Base-by-base conservation (phyloP, 108 stramenopile species). In the Fistulifera pelliculosa region DNA sequence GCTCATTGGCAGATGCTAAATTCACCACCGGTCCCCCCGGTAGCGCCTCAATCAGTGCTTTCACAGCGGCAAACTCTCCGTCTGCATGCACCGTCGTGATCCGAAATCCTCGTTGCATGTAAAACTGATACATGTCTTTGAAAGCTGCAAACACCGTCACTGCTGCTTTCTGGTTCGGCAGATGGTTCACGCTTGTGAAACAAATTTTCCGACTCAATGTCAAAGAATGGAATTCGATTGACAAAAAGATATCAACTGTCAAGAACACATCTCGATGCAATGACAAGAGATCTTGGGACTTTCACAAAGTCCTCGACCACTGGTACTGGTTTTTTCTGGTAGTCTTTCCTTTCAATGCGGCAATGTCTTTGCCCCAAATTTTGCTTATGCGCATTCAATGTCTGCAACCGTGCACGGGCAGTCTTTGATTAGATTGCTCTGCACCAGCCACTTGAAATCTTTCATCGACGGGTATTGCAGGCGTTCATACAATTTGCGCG, bases 341-440 rank as follows among this genome's bases (percentile, higher is more conserved):
- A 2, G 47, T 57, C 51, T 69, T 72, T 17, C 77, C 77, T 71
- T 74, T 67, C 8, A 73, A 17, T 4, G 35, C 35, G 3, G 49
- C 59, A 14, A 70, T 23, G 41, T 55, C 53, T 13, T 18, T 42
- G 1, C 70, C 73, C 11, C 44, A 68, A 15, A 77, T 71, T 12
- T 69, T 51, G 19, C 45, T 17, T 7, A n/a, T n/a, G 76, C 67
- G 10, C 47, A 35, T 11, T 10, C 18, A 41, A 69, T 43, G 41
- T 72, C 76, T 8, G 44, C 47, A 27, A 3, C 6, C 23, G 66
- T 64, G 21, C 71, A 42, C 21, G 60, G 65, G 47, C 69, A 70
- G 69, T 75, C 66, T 7, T n/a, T 50, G 6, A 75, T 61, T 22
- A 53, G 60, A 48, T 71, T 74, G 22, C 54, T 52, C 41, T 54